Percentiles rank a stretch among this genome's conserved stretches.
phyloP scores from a whole-genome alignment of 768 basidiomycete genomes.

The Panellus pusillus region DNA sequence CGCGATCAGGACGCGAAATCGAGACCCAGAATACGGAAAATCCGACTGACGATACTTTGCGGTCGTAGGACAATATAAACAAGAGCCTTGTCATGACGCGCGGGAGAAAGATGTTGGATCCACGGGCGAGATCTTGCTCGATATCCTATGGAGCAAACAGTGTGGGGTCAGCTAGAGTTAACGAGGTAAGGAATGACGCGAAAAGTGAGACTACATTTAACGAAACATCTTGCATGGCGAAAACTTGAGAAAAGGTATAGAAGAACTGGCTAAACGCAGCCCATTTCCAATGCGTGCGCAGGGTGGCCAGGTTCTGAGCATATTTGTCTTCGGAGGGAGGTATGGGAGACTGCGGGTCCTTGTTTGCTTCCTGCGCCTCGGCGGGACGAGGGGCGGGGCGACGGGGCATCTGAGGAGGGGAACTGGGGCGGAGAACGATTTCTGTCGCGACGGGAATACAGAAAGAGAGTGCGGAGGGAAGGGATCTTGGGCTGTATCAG shows the following conservation, averaged over 20 bases:
- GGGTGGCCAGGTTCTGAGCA: slow-evolving; percentile 44
- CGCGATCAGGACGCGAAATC: slow-evolving; percentile 24
- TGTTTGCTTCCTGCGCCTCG: slow-evolving; percentile 6
- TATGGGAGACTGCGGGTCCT: slow-evolving; percentile 6
- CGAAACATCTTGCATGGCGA: slow-evolving; percentile 71
- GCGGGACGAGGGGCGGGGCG: slow-evolving; percentile 45
- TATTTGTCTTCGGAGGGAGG: neutral
- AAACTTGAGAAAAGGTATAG: slow-evolving; percentile 75
- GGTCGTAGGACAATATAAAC: slow-evolving; percentile 74
- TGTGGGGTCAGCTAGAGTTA: slow-evolving; percentile 1
- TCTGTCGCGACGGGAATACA: neutral
- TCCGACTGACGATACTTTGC: slow-evolving; percentile 68
- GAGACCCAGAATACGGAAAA: slow-evolving; percentile 4
- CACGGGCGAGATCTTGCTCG: slow-evolving; percentile 71
- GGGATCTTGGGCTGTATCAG: too few relatives aligned
- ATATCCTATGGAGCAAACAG: slow-evolving; percentile 53
- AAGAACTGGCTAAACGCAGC: slow-evolving; percentile 91
- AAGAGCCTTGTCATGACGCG: slow-evolving; percentile 76
- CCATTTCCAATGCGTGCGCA: slow-evolving; percentile 90
- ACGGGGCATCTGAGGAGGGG: slow-evolving; percentile 50
- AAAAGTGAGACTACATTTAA: slow-evolving; percentile 47
- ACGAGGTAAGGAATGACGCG: slow-evolving; percentile 13
- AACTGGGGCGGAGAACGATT: neutral
- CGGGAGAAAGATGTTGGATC: slow-evolving; percentile 59
- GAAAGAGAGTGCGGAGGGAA: neutral